Conservation (phyloP, 2,329 filamentous ascomycete species). For the Claviceps purpurea region DNA sequence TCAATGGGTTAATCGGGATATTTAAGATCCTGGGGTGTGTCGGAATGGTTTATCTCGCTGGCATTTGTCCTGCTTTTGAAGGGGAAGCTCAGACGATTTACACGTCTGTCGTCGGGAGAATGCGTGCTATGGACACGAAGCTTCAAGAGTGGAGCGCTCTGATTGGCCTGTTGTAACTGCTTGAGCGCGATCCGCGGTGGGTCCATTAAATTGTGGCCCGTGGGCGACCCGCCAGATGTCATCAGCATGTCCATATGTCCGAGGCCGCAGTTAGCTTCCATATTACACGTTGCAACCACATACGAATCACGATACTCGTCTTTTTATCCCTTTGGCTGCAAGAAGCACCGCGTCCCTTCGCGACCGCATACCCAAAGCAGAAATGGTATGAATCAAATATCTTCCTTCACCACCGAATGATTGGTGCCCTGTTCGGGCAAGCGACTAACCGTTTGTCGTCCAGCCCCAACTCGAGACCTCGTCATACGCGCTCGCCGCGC, state of each 20-base stretch:
- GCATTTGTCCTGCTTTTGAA: neutral
- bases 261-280: neutral
- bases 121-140: conserved; percentile 21
- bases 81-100: no score
- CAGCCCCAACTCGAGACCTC: conserved; percentile 31
- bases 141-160: conserved; percentile 15
- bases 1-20: neutral
- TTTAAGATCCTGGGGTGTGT: neutral
- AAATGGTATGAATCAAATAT: neutral
- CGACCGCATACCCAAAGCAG: neutral
- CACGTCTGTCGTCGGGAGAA: no score
- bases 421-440: neutral
- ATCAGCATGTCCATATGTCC: neutral
- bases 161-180: conserved; percentile 17
- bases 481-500: conserved; percentile 63
- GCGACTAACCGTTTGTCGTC: neutral
- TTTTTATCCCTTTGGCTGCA: neutral
- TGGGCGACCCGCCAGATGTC: neutral
- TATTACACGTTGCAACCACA: neutral
- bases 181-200: neutral
- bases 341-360: neutral
- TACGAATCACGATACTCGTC: neutral
- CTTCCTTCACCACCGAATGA: neutral
- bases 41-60: neutral
- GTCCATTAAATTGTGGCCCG: no score